A percentile compares a stretch with the other conserved stretches of the same genome.
phyloP scores from a whole-genome alignment of 2,329 filamentous ascomycete species.

The Eurotiales sp. region DNA sequence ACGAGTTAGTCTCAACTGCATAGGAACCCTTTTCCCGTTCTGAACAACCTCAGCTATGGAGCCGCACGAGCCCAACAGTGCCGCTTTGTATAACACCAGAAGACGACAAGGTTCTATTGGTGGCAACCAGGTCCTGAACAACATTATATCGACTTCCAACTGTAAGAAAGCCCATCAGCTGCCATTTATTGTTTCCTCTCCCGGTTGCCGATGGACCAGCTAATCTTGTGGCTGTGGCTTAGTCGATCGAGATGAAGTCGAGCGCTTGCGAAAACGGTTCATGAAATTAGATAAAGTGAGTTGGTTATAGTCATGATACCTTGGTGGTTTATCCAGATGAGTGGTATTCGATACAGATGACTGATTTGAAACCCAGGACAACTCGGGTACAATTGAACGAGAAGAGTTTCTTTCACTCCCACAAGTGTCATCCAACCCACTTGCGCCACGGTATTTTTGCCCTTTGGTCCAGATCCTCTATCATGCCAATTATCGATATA shows the following conservation, averaged over 20 bases:
- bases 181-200: neutral
- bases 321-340: no score
- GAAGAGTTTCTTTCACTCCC: slow-evolving; percentile 97
- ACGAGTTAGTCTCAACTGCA: neutral
- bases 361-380: slow-evolving; percentile 61
- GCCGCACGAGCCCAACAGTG: slow-evolving; percentile 37
- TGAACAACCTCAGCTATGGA: slow-evolving; percentile 25
- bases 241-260: slow-evolving; percentile 98
- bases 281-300: slow-evolving; percentile 97
- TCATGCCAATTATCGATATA: neutral
- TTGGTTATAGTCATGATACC: neutral
- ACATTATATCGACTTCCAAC: slow-evolving; percentile 94
- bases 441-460: slow-evolving; percentile 76
- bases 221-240: slow-evolving; percentile 16
- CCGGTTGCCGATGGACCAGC: neutral
- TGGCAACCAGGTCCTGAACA: slow-evolving; percentile 74
- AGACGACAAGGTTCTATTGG: slow-evolving; percentile 44
- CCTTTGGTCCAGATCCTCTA: neutral
- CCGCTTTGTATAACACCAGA: slow-evolving; percentile 43
- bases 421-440: slow-evolving; percentile 95
- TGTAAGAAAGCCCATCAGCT: slow-evolving; percentile 57
- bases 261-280: slow-evolving; percentile 90
- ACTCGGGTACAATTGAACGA: slow-evolving; percentile 96
- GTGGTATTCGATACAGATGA: no score
- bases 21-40: neutral